Base-by-base conservation (phyloP, 2,329 filamentous ascomycete genomes). In the Didymella pomorum region DNA sequence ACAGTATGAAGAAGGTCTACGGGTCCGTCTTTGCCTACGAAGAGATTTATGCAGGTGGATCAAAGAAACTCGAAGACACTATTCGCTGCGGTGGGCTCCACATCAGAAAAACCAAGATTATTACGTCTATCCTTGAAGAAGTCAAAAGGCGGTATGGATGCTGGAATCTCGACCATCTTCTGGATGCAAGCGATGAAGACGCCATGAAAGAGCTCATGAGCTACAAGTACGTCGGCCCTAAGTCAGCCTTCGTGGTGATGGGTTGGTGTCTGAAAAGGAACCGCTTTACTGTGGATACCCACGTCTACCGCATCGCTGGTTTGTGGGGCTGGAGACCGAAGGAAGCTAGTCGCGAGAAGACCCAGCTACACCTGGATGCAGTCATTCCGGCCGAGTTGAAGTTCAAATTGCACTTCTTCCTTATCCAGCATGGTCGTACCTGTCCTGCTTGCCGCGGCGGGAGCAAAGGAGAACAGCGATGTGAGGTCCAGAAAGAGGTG, bases 91-190 rank as follows among this genome's bases (percentile, higher is more conserved):
- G 44, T 9, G 44, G 44, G 28, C 44, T 47, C 14, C 44, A 47
- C 28, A 35, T 47, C 4, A 33, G 44, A 33, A 47, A 47, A 16
- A 35, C 44, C 28, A 47, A 47, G 26, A 47, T 47, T 28, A 47
- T 47, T 23, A 33, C 23, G 9, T 12, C 44, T 9, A 47, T 47
- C 18, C 44, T 47, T 47, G 44, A 47, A 47, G 44, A 47, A 33
- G 44, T 47, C 2, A 47, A 47, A 47, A 11, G 28, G 2, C 44
- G 44, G 1, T 47, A 47, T 23, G 44, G 44, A 33, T 2, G 28
- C 26, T 47, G 44, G 44, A 35, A 47, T 47, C 44, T 47, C n/a
- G 44, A 47, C 26, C 44, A 47, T 14, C 44, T 47, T 7, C 44
- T 47, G 28, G 44, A 47, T 11, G 44, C 44, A 20, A 47, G 44